A percentile compares a stretch with the other conserved stretches of the same genome.
Evolutionary conservation across 306 rosid genomes (phyloP).

Genomic region (Lathyrus aphaca): DNA sequence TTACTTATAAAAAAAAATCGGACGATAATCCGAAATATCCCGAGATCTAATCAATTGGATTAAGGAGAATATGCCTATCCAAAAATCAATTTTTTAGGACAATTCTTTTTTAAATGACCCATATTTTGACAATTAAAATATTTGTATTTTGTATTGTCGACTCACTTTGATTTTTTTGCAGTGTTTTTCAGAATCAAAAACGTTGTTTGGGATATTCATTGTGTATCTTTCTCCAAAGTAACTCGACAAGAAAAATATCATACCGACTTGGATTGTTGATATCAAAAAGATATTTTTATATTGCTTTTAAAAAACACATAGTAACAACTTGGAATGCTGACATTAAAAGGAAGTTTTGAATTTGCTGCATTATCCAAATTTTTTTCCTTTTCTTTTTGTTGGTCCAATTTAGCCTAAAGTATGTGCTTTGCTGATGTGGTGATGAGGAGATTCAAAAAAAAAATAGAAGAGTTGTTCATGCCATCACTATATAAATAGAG

Average conservation of each 20-base stretch:
- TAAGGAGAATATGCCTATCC: too few species aligned
- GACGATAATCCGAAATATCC: too few species aligned
- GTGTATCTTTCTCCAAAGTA: slow-evolving; percentile 10
- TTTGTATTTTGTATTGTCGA: too few species aligned
- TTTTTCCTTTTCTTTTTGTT: too few species aligned
- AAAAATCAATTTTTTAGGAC: too few species aligned
- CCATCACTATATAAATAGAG: slow-evolving; percentile 34
- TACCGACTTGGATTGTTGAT: neutral
- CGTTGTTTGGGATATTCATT: neutral
- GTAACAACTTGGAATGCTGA: slow-evolving; percentile 27
- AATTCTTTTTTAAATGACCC: too few species aligned
- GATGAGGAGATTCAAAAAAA: slow-evolving; percentile 2
- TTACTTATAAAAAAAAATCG: too few species aligned
- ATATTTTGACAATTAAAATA: too few species aligned
- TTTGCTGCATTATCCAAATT: neutral
- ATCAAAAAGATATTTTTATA: too few species aligned
- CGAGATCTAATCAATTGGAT: too few species aligned
- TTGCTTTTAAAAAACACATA: neutral
- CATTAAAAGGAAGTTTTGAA: neutral
- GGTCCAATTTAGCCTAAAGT: slow-evolving; percentile 20
- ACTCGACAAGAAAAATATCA: neutral
- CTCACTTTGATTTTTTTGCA: too few species aligned
- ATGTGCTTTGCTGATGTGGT: slow-evolving; percentile 26
- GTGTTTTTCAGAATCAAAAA: too few species aligned
- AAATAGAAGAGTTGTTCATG: neutral